Percentiles rank a stretch among this genome's conserved stretches.
Evolutionary conservation across 164 flowering plant species (phyloP).

Genomic region (Vitis rupestris): DNA sequence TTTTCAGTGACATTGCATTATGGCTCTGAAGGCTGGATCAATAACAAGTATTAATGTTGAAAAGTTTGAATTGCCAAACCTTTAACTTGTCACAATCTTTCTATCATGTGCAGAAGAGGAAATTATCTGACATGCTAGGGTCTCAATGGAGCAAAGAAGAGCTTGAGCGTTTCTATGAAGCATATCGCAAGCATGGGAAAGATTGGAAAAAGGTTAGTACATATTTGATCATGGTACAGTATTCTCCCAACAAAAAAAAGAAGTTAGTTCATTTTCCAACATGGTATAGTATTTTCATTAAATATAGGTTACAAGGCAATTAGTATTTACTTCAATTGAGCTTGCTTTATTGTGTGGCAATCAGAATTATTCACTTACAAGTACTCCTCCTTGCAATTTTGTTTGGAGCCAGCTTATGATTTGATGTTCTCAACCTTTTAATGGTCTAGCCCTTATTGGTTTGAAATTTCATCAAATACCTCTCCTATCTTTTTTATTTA

Average conservation of each 20-base stretch:
- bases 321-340: not conserved
- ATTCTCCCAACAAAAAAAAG: too few species aligned
- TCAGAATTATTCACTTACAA: not conserved
- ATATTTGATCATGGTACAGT: not conserved
- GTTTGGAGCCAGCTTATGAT: not conserved
- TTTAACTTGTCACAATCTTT: conserved; percentile 2
- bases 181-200: conserved; percentile 64
- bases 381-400: not conserved
- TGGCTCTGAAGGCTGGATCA: not conserved
- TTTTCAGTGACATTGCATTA: not conserved
- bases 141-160: conserved; percentile 72
- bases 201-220: conserved; percentile 74
- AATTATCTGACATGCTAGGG: conserved; percentile 63
- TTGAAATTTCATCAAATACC: too few species aligned
- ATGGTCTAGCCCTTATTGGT: too few species aligned
- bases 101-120: conserved; percentile 53
- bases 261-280: too few species aligned
- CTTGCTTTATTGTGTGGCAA: not conserved
- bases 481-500: too few species aligned
- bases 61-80: not conserved
- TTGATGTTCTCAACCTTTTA: not conserved
- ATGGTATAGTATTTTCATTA: not conserved
- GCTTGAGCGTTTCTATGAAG: conserved; percentile 65
- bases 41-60: not conserved
- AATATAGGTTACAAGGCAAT: not conserved